phyloP scores from a whole-genome alignment of 257 asterid genomes.

The Rehmannia glutinosa region DNA sequence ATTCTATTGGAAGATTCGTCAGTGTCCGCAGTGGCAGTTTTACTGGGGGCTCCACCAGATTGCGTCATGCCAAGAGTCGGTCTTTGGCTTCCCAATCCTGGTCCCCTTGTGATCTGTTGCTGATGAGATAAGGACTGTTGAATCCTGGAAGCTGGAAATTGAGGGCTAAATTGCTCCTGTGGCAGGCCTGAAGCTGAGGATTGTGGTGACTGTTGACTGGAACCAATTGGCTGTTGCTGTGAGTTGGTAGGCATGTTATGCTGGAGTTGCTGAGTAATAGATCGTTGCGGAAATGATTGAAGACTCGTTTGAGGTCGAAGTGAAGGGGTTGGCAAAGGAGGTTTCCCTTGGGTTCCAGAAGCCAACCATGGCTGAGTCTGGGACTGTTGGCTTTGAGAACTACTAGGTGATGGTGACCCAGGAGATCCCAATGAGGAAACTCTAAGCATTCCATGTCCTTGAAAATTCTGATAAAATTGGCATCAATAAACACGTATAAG shows the following conservation, averaged over 20 bases:
- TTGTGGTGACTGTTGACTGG: conserved; percentile 47
- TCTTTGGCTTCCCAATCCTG: conserved; percentile 59
- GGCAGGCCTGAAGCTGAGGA: conserved; percentile 46
- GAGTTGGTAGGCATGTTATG: conserved; percentile 38
- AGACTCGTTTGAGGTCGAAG: conserved; percentile 61
- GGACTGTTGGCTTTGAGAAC: conserved; percentile 44
- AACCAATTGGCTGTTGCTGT: conserved; percentile 45
- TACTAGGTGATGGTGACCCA: conserved; percentile 44
- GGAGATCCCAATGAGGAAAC: conserved; percentile 50
- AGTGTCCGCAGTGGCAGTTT: conserved; percentile 40
- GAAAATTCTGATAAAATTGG: conserved; percentile 45
- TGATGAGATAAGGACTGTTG: conserved; percentile 57
- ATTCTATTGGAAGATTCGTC: conserved; percentile 61
- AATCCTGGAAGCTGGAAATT: conserved; percentile 51
- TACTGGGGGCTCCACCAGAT: conserved; percentile 35
- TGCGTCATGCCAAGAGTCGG: conserved; percentile 45
- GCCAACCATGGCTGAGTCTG: conserved; percentile 88
- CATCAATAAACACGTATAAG: background rate
- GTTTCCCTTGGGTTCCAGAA: conserved; percentile 76
- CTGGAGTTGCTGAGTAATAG: conserved; percentile 58
- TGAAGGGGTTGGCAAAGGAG: conserved; percentile 65
- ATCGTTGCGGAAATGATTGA: conserved; percentile 66
- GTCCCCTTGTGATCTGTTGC: conserved; percentile 58
- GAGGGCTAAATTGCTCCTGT: conserved; percentile 59
- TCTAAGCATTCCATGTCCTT: conserved; percentile 74